A percentile compares a stretch with the other conserved stretches of the same genome.
Evolutionary conservation across 768 basidiomycete species (phyloP).

Genomic region (Paxillus involutus): DNA sequence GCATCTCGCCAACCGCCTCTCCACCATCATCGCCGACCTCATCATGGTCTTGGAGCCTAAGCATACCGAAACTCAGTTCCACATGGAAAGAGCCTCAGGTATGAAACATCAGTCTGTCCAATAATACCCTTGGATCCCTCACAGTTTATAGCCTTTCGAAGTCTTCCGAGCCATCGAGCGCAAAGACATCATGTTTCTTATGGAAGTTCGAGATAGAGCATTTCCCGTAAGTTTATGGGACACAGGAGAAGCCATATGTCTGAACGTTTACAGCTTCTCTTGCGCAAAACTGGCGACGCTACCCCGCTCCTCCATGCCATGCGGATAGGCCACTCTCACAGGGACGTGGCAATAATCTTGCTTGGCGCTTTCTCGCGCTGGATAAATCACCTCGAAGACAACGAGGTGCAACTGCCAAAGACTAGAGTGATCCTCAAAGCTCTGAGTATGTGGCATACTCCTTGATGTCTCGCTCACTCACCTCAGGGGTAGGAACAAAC

Average conservation of each 20-base stretch:
- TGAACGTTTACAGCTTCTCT: slow-evolving; percentile 51
- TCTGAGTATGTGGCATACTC: slow-evolving; percentile 67
- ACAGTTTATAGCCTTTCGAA: slow-evolving; percentile 50
- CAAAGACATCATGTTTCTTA: slow-evolving; percentile 78
- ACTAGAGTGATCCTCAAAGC: slow-evolving; percentile 77
- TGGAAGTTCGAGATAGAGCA: slow-evolving; percentile 79
- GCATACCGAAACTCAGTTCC: slow-evolving; percentile 11
- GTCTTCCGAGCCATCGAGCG: slow-evolving; percentile 83
- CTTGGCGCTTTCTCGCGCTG: slow-evolving; percentile 90
- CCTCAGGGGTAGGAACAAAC: slow-evolving; percentile 68
- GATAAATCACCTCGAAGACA: slow-evolving; percentile 85
- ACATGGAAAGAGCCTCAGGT: slow-evolving; percentile 59
- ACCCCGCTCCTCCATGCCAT: slow-evolving; percentile 93
- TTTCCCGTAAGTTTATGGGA: slow-evolving; percentile 60
- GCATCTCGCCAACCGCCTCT: slow-evolving; percentile 18
- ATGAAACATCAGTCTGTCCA: slow-evolving; percentile 5
- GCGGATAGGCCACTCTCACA: slow-evolving; percentile 69
- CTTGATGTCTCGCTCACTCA: slow-evolving; percentile 73
- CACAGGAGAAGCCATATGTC: not conserved
- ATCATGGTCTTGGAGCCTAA: slow-evolving; percentile 12
- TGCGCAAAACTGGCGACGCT: slow-evolving; percentile 82
- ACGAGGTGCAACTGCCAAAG: slow-evolving; percentile 64
- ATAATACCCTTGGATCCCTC: not conserved
- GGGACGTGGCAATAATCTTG: slow-evolving; percentile 84
- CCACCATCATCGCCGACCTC: slow-evolving; percentile 21